Base-by-base conservation (phyloP, 2,329 filamentous ascomycete species). In the Lecanicillium sp. region DNA sequence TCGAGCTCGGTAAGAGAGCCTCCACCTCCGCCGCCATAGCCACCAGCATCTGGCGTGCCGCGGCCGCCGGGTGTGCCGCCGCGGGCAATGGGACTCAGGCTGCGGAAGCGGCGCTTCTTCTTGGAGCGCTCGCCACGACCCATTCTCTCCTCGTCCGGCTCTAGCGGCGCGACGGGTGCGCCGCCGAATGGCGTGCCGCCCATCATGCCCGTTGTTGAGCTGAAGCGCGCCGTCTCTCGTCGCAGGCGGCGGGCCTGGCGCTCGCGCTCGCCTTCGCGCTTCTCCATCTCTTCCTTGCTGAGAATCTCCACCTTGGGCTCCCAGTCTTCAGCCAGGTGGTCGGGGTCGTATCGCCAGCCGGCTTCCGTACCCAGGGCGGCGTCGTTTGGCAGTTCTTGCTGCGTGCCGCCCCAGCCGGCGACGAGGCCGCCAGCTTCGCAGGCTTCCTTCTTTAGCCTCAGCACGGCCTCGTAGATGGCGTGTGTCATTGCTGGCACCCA, bases 241-340 rank as follows among this genome's bases (percentile, higher is more conserved):
- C 92, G 77, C 46, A 96, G 65, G 43, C 92, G 75, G 42, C 92
- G 75, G 29, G 96, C 84, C 61, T 97, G 87, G 40, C 92, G 74
- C 61, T 98, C 92, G 30, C 92, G 77, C 56, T 98, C 92, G 37
- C 87, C 87, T 61, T 98, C 92, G 19, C 92, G 79, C 66, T 94
- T 94, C 63, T 98, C 92, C 39, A 98, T 97, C 56, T 98, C 92
- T 52, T 98, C 92, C 51, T 95, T 94, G 29, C 83, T 89, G 3
- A 98, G 65, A 0, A 74, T 71, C 58, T 90, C 86, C 8, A 92
- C 72, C 65, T 85, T 87, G 6, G 86, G 84, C 55, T 88, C 84
- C 86, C 86, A 92, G 44, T 85, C 81, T 46, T 86, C 82, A 7
- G 77, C 89, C 4, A 97, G 72, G 43, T 87, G 83, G 54, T 97